Evolutionary conservation across 768 basidiomycete species (phyloP).

Genomic region (Psilocybe cubensis): DNA sequence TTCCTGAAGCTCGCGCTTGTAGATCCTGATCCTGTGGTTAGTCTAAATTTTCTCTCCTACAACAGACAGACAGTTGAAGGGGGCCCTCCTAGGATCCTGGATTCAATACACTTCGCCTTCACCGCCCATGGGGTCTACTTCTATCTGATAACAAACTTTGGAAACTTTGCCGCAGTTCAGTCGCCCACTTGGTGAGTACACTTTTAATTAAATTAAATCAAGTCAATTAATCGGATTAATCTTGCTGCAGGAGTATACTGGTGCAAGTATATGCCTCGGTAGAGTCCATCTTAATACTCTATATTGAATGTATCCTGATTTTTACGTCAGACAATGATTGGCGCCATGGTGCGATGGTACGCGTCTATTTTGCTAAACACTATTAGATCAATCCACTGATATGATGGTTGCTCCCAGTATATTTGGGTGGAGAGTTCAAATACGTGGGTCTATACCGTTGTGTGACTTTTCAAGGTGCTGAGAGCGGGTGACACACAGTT

Average conservation of each 20-base stretch:
- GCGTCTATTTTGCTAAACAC: too few species aligned
- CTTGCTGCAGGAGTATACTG: constrained; percentile 8
- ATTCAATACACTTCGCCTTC: constrained; percentile 13
- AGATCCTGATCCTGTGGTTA: constrained; percentile 1
- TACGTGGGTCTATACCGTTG: constrained; percentile 3
- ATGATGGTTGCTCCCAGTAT: constrained; percentile 8
- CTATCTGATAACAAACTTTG: constrained; percentile 16
- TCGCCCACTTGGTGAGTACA: constrained; percentile 7
- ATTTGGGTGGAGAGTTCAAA: constrained; percentile 15
- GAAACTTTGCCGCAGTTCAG: constrained; percentile 4
- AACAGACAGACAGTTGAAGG: neutral
- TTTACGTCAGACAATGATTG: neutral
- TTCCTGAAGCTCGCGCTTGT: neutral
- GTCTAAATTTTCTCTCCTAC: neutral
- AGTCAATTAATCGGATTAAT: too few species aligned
- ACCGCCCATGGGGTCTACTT: constrained; percentile 15
- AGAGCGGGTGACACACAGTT: neutral
- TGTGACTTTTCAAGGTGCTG: neutral
- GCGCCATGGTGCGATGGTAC: too few species aligned
- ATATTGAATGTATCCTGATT: too few species aligned
- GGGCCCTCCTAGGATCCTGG: constrained; percentile 8
- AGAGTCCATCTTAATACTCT: neutral
- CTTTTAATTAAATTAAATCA: too few species aligned
- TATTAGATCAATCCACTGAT: neutral
- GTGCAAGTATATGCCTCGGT: constrained; percentile 11